phyloP scores from a whole-genome alignment of 2,329 filamentous ascomycete genomes.

The Metarhizium rileyi region DNA sequence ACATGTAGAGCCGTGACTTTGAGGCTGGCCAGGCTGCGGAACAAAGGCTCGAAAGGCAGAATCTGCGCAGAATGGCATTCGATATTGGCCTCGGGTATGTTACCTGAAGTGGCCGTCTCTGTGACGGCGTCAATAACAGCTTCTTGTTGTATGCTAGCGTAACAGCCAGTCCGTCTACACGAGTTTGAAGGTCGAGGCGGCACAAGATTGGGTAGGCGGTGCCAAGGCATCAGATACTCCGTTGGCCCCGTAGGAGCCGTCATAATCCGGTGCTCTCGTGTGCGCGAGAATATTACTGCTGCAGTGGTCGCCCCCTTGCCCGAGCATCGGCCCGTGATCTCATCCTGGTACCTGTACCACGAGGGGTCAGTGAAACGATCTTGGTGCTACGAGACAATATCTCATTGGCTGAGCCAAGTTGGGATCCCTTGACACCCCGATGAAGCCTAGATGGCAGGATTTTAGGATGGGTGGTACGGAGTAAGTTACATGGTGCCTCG shows the following conservation, averaged over 20 bases:
- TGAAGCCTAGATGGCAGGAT: background rate
- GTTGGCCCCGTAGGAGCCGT: background rate
- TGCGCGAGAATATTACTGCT: background rate
- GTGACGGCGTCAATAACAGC: background rate
- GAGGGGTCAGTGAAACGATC: background rate
- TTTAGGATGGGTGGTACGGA: background rate
- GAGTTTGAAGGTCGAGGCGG: background rate
- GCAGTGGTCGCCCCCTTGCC: background rate
- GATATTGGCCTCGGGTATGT: background rate
- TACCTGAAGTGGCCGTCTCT: background rate
- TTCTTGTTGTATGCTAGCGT: constrained; percentile 1
- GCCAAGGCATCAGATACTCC: background rate
- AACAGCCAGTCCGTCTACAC: background rate
- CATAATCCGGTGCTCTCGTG: background rate
- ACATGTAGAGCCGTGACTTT: background rate
- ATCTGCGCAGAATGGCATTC: background rate
- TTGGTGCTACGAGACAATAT: background rate
- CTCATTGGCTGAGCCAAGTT: background rate
- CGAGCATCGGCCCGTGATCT: background rate
- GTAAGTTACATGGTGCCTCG: too few species aligned
- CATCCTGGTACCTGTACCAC: background rate
- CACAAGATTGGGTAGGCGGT: background rate
- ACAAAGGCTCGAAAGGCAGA: background rate
- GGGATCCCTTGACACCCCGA: background rate
- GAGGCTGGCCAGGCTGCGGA: background rate